These are phyloP conservation scores for Alternaria arbusti DNA, from an alignment of 2,329 filamentous ascomycete species.

Conservation along the genomic window DNA sequence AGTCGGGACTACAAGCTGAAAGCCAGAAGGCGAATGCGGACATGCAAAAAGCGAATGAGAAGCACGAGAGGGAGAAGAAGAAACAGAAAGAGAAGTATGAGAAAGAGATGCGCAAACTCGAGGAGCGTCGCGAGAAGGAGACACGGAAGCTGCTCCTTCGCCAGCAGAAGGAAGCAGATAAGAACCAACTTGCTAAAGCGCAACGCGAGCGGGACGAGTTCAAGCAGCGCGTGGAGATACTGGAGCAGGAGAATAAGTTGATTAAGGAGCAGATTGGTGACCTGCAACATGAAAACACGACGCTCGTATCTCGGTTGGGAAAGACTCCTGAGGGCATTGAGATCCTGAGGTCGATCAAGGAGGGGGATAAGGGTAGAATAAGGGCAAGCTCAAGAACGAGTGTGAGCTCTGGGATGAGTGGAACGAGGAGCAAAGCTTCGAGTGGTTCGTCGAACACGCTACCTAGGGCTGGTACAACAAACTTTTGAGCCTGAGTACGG, in stretches of 20 bases:
- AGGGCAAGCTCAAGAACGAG: slow-evolving; percentile 38
- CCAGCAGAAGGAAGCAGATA: slow-evolving; percentile 65
- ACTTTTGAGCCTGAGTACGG: background rate
- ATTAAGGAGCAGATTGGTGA: slow-evolving; percentile 60
- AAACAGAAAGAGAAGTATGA: slow-evolving; percentile 52
- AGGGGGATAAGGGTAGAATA: slow-evolving; percentile 26
- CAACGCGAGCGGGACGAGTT: slow-evolving; percentile 58
- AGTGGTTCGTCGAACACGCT: slow-evolving; percentile 13
- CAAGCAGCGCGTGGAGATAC: slow-evolving; percentile 52
- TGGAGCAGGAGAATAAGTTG: slow-evolving; percentile 58
- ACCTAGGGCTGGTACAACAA: slow-evolving; percentile 16
- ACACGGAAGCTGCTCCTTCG: slow-evolving; percentile 69
- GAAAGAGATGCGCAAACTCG: slow-evolving; percentile 64
- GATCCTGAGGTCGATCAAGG: slow-evolving; percentile 41
- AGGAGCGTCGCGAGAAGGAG: slow-evolving; percentile 70
- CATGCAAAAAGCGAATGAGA: slow-evolving; percentile 66
- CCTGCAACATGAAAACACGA: slow-evolving; percentile 65
- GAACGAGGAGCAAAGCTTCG: slow-evolving; percentile 16
- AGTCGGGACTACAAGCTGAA: slow-evolving; percentile 29
- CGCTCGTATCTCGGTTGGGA: slow-evolving; percentile 54
- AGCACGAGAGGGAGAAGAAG: slow-evolving; percentile 63
- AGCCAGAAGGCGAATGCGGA: slow-evolving; percentile 55
- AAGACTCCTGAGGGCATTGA: slow-evolving; percentile 46
- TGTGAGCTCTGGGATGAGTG: slow-evolving; percentile 28
- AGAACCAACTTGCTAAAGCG: slow-evolving; percentile 54